Evolutionary conservation across 257 asterid species (phyloP), one percentile per base, ranked within the genome.

Genomic region (Verbascum thapsus): DNA sequence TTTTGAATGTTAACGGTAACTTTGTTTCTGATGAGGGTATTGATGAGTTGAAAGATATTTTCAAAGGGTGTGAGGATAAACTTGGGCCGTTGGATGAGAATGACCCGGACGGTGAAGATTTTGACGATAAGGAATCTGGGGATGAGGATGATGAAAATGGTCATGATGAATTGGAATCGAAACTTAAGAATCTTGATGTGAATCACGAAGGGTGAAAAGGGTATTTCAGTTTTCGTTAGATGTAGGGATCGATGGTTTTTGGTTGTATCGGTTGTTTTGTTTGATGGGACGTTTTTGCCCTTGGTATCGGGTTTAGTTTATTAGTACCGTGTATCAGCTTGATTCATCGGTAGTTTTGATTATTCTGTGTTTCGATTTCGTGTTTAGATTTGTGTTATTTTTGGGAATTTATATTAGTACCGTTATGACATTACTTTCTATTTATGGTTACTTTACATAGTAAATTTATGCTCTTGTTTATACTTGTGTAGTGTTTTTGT

Each of bases 51-150:
- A 75, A 69, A 67, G 84, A 74, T 16, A 72, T 82, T 53, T 92
- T 87, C 64, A 82, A 92, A 78, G 76, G 78, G 42, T 83, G 50
- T 59, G 88, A 81, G 0, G 81, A 84, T 3, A 79, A 77, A 73
- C 99, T 92, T 7, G 99, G 81, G 3, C 74, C 91, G 6, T 74
- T 92, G 77, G 99, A 92, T 50, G 99, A 92, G 53, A 92, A 92
- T 66, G 96, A 92, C 66, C 96, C 96, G 0, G 87, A 85, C 6
- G 97, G 96, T 34, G 94, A 71, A 61, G 97, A 86, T 41, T 76
- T 59, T 10, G 95, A 84, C 7, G 89, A 83, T 63, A 73, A 77
- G 64, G 95, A 74, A 43, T 84, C 83, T 5, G 85, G 79, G 50
- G 95, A 83, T 62, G 96, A 76, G 55, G 90, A 70, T 20, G 94